These are phyloP conservation scores for Marasmius tenuissimus DNA, from an alignment of 1,284 basidiomycete species.

Conservation along the genomic window DNA sequence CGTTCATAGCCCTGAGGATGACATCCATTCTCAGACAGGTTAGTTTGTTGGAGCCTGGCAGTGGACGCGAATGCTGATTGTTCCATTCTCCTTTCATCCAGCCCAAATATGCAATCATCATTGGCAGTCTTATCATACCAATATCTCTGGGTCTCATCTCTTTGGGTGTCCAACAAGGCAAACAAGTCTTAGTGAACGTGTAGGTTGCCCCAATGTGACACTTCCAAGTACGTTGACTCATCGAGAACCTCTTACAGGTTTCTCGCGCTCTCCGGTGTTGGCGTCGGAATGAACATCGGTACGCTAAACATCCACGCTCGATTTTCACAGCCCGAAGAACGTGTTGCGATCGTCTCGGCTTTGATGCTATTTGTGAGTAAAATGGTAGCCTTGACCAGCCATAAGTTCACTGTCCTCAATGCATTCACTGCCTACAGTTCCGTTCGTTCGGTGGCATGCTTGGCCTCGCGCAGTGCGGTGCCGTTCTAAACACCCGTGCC, in stretches of 20 bases:
- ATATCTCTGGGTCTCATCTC: constrained; percentile 43
- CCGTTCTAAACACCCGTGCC: constrained; percentile 45
- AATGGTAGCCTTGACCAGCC: not conserved
- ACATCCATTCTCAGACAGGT: constrained; percentile 3
- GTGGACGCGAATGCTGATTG: not conserved
- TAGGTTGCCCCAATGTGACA: constrained; percentile 13
- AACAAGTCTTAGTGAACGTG: constrained; percentile 37
- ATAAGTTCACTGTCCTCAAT: not conserved
- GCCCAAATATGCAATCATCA: constrained; percentile 41
- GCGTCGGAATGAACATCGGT: constrained; percentile 41
- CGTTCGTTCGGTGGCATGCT: constrained; percentile 51
- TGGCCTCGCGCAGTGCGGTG: constrained; percentile 50
- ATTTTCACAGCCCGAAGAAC: constrained; percentile 38
- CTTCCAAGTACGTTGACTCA: not conserved
- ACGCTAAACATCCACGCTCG: constrained; percentile 45
- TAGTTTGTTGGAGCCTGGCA: not conserved
- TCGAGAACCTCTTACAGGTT: constrained; percentile 29
- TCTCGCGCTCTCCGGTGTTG: constrained; percentile 41
- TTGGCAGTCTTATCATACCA: constrained; percentile 35
- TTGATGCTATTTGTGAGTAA: constrained; percentile 43
- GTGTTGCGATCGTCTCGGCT: constrained; percentile 41
- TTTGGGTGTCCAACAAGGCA: constrained; percentile 38
- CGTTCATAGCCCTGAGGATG: constrained; percentile 13
- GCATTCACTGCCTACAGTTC: constrained; percentile 28
- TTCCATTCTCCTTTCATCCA: constrained; percentile 15